Conservation (phyloP, 2,329 filamentous ascomycete genomes). For the Alternaria triticimaculans region DNA sequence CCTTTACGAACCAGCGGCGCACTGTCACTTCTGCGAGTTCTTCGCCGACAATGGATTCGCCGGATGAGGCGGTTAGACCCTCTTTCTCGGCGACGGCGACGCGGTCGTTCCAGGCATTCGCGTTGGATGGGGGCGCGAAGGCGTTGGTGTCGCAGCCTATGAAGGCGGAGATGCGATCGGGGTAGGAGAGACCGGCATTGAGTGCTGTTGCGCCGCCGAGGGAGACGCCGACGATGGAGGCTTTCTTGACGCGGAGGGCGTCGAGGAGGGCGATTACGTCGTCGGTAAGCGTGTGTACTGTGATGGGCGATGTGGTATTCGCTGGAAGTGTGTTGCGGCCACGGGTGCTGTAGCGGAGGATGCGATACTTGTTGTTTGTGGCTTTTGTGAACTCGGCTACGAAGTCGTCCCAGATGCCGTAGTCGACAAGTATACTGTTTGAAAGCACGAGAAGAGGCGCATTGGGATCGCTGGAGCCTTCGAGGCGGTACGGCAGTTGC, state of each 20-base stretch:
- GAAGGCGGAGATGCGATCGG: slow-evolving; percentile 65
- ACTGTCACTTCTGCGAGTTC: slow-evolving; percentile 75
- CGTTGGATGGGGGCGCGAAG: slow-evolving; percentile 74
- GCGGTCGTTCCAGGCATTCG: slow-evolving; percentile 79
- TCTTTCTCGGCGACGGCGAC: slow-evolving; percentile 71
- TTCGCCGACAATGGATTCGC: slow-evolving; percentile 64
- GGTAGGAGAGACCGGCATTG: slow-evolving; percentile 72
- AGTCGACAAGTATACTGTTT: slow-evolving; percentile 81
- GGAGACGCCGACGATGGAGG: slow-evolving; percentile 76
- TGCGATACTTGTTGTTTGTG: slow-evolving; percentile 67
- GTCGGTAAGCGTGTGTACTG: slow-evolving; percentile 69
- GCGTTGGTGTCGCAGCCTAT: slow-evolving; percentile 82
- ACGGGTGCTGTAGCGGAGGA: slow-evolving; percentile 79
- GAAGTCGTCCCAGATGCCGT: slow-evolving; percentile 82
- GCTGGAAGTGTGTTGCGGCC: slow-evolving; percentile 64
- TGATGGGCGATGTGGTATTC: slow-evolving; percentile 52
- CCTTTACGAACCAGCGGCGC: slow-evolving; percentile 73
- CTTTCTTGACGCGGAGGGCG: slow-evolving; percentile 70
- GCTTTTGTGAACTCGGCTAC: slow-evolving; percentile 65
- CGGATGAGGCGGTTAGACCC: slow-evolving; percentile 41
- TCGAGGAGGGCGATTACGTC: slow-evolving; percentile 73
- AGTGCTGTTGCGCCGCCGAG: slow-evolving; percentile 82
- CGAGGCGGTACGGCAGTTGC: slow-evolving; percentile 73
- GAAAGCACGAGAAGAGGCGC: slow-evolving; percentile 77
- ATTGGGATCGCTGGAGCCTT: slow-evolving; percentile 70